Evolutionary conservation across 306 rosid genomes (phyloP), one percentile per base, ranked within the genome.

Genomic region (Nissolia schottii): DNA sequence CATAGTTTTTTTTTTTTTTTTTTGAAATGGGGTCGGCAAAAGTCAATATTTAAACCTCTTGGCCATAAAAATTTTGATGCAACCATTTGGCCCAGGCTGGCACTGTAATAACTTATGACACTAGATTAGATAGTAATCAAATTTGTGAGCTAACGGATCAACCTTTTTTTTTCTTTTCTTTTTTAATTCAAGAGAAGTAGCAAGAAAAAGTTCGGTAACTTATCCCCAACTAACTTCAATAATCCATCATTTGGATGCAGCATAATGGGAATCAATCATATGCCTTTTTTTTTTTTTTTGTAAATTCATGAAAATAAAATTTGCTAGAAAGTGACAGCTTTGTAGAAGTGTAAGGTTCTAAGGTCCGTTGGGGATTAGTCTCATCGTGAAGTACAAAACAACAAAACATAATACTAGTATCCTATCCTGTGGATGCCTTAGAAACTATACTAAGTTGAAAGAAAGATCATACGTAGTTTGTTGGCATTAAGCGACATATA

Each of bases 401-500:
- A 70, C 3, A 76, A 50, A 60, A 50, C 65, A 55, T 67, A 61
- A 38, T 56, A 28, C 35, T 51, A 51, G n/a, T n/a, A n/a, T n/a
- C n/a, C n/a, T n/a, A n/a, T n/a, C 23, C 73, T 63, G 25, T n/a
- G 22, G 41, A n/a, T 49, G 9, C 19, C n/a, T 51, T 70, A 43
- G 15, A 67, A 64, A 40, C 34, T n/a, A n/a, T n/a, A 73, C 72
- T 62, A 25, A 19, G 50, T 24, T 48, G n/a, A 38, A 70, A 55
- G 34, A 27, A 51, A 56, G 74, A 45, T 37, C 15, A 7, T 23
- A 41, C 70, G 65, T 45, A 34, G 28, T 74, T 19, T 50, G 80
- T 79, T 84, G 87, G 81, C 83, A 67, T 43, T 51, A 57, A 35
- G 46, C 58, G 57, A 59, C 25, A 60, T 9, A 14, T 35, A n/a